Evolutionary conservation across 2,329 filamentous ascomycete species (phyloP).

Genomic region (Ophiostoma sp.): DNA sequence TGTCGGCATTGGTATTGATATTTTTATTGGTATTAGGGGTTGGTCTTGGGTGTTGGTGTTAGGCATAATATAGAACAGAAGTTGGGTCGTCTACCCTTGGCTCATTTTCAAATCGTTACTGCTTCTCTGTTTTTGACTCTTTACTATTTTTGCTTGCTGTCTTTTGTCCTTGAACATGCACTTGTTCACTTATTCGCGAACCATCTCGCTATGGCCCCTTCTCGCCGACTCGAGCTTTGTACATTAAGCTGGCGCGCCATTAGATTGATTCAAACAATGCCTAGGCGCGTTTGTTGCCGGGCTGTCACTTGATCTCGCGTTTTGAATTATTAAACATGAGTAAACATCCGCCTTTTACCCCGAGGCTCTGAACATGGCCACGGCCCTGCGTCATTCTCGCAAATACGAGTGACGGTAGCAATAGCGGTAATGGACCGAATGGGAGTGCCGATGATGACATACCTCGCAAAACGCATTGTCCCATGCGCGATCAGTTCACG

Average conservation of each 20-base stretch:
- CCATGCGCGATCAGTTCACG: background rate
- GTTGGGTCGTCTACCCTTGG: background rate
- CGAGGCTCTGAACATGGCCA: background rate
- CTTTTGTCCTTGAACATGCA: background rate
- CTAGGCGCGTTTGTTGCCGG: background rate
- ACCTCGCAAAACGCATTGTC: background rate
- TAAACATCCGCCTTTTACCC: background rate
- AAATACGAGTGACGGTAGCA: background rate
- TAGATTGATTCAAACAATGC: background rate
- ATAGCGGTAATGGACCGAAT: background rate
- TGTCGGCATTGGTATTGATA: background rate
- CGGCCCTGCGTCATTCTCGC: background rate
- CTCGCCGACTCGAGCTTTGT: background rate
- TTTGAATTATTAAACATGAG: background rate
- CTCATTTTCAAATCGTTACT: background rate
- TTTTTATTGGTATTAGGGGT: background rate
- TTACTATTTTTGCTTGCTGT: background rate
- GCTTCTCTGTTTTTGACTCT: background rate
- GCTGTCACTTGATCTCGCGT: background rate
- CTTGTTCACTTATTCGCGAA: background rate
- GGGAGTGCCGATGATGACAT: background rate
- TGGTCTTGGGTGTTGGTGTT: background rate
- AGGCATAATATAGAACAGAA: background rate
- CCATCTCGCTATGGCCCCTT: too few relatives aligned
- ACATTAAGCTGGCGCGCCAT: background rate